Evolutionary conservation across 805 yeast genomes (phyloP).

Genomic region (Scheffersomyces amazonensis): DNA sequence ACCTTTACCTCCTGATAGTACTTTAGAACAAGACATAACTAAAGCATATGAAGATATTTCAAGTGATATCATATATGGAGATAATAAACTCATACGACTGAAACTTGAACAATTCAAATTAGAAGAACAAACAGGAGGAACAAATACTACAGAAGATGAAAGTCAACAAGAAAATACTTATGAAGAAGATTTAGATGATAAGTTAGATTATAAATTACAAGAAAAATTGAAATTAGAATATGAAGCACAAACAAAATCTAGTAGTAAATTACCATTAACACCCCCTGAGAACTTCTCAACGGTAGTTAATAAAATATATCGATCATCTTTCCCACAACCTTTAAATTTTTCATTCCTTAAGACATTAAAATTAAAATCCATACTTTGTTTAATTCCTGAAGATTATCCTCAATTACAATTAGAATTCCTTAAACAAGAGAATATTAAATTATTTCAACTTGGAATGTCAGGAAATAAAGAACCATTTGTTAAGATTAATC

Average conservation of each 20-base stretch:
- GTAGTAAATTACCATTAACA: slow-evolving; percentile 23
- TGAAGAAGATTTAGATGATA: slow-evolving; percentile 43
- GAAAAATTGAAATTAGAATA: slow-evolving; percentile 16
- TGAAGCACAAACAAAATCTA: slow-evolving; percentile 2
- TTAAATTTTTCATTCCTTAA: slow-evolving; percentile 74
- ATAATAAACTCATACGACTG: slow-evolving; percentile 31
- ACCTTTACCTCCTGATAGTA: not conserved
- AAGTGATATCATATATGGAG: slow-evolving; percentile 2
- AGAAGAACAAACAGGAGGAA: slow-evolving; percentile 10
- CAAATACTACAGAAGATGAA: slow-evolving; percentile 27
- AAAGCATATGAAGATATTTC: not conserved
- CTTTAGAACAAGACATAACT: not conserved
- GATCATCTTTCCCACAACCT: slow-evolving; percentile 86
- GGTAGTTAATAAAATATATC: slow-evolving; percentile 69
- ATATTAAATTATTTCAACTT: slow-evolving; percentile 74
- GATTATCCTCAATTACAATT: slow-evolving; percentile 79
- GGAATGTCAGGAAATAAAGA: slow-evolving; percentile 96
- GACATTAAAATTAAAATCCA: slow-evolving; percentile 62
- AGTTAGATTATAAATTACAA: slow-evolving; percentile 27
- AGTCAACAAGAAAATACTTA: slow-evolving; percentile 17
- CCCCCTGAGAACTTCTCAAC: slow-evolving; percentile 93
- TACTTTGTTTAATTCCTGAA: slow-evolving; percentile 86
- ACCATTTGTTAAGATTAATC: slow-evolving; percentile 76
- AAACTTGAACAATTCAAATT: slow-evolving; percentile 23
- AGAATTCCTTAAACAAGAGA: slow-evolving; percentile 57